Percentiles rank a stretch among this genome's conserved stretches.
phyloP scores from a whole-genome alignment of 257 asterid genomes.

The Plectranthus barbatus region DNA sequence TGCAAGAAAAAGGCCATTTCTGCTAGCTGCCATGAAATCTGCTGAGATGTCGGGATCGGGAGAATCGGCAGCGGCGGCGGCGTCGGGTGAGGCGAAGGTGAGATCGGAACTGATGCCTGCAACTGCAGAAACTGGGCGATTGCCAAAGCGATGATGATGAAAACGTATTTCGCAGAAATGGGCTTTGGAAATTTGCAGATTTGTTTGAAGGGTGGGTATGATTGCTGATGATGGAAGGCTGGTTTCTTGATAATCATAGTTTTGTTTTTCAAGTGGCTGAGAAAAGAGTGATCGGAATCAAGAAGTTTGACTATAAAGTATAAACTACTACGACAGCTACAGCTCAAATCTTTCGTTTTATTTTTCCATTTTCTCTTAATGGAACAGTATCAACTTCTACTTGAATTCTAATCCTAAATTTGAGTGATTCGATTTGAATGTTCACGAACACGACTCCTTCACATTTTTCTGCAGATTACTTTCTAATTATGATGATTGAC shows the following conservation, averaged over 20 bases:
- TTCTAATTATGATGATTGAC: no score
- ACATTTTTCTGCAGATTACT: no score
- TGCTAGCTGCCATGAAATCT: slow-evolving; percentile 84
- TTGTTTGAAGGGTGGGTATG: background rate
- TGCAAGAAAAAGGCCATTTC: slow-evolving; percentile 90
- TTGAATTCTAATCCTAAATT: no score
- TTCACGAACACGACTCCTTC: no score
- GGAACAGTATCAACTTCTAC: no score
- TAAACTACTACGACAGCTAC: no score
- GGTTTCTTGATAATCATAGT: slow-evolving; percentile 14
- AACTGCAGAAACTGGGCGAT: slow-evolving; percentile 5
- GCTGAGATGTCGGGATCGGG: slow-evolving; percentile 70
- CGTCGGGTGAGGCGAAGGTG: slow-evolving; percentile 21
- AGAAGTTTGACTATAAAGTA: no score
- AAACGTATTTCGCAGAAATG: slow-evolving; percentile 1
- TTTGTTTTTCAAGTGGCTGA: background rate
- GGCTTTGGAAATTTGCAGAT: slow-evolving; percentile 13
- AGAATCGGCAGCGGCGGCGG: slow-evolving; percentile 87
- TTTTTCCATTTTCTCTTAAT: no score
- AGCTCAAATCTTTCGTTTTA: no score
- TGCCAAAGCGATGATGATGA: slow-evolving; percentile 11
- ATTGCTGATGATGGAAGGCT: background rate
- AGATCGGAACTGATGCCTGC: slow-evolving; percentile 14
- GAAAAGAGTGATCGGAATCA: no score
- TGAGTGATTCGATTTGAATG: no score